Conservation (phyloP, 2,329 filamentous ascomycete species). For the Lojkania enalia region DNA sequence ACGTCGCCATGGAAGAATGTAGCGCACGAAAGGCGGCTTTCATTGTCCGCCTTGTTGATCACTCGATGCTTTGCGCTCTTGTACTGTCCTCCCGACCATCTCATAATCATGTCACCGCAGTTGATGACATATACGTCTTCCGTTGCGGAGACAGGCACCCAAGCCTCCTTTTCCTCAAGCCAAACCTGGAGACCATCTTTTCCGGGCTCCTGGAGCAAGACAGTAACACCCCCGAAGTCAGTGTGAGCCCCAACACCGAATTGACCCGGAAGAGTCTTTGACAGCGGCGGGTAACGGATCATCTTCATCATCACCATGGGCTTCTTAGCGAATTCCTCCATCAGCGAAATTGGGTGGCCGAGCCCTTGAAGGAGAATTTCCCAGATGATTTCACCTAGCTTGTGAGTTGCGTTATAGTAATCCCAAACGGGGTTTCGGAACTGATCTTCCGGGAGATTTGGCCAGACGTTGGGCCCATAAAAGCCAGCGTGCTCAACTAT, state of each 20-base stretch:
- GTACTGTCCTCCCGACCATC: conserved; percentile 7
- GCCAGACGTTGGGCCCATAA: conserved; percentile 13
- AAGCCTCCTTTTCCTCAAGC: conserved; percentile 5
- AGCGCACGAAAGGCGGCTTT: conserved; percentile 8
- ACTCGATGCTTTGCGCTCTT: conserved; percentile 13
- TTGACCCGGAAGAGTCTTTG: conserved; percentile 9
- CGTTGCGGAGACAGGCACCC: conserved; percentile 2
- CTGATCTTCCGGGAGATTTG: conserved; percentile 4
- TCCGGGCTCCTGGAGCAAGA: conserved; percentile 19
- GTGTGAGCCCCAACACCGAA: conserved; percentile 19
- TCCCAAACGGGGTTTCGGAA: conserved; percentile 9
- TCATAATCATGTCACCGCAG: conserved; percentile 12
- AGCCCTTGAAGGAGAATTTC: conserved; percentile 9
- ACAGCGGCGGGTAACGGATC: conserved; percentile 15
- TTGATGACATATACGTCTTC: conserved; percentile 14
- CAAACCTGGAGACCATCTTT: conserved; percentile 17
- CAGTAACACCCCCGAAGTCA: conserved; percentile 21
- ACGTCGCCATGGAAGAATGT: conserved; percentile 12
- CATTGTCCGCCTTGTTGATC: conserved; percentile 10
- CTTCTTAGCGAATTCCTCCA: conserved; percentile 12
- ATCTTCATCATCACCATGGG: conserved; percentile 14
- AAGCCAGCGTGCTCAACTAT: conserved; percentile 10
- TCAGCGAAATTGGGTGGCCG: conserved; percentile 6
- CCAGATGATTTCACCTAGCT: conserved; percentile 12
- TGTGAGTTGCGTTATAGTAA: conserved; percentile 7